Conservation (phyloP, 108 stramenopile species). For the Cyclostephanos invisitatus region DNA sequence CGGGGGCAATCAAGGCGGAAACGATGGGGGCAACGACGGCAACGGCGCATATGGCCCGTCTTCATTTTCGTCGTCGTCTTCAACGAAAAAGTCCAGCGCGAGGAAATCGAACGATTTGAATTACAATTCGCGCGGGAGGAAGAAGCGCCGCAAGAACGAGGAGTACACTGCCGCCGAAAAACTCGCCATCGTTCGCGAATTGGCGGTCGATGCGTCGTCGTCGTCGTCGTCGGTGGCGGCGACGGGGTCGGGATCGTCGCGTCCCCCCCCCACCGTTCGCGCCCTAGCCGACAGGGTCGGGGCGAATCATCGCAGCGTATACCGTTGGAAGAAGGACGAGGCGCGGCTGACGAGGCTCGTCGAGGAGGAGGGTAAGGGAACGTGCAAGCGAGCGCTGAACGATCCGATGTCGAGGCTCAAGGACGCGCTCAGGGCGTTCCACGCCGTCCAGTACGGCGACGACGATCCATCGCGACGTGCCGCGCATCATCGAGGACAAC, state of each 20-base stretch:
- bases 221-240: neutral
- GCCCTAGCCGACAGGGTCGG: constrained; percentile 11
- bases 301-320: constrained; percentile 20
- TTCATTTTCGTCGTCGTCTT: neutral
- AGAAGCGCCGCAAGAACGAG: constrained; percentile 11
- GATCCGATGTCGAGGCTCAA: constrained; percentile 28
- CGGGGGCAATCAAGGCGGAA: neutral
- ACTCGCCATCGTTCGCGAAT: constrained; percentile 11
- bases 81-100: neutral
- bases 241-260: neutral
- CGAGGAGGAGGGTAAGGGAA: constrained; percentile 21
- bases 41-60: neutral
- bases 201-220: neutral
- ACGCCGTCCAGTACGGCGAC: neutral
- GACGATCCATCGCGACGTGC: neutral
- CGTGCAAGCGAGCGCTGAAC: constrained; percentile 7
- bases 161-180: constrained; percentile 26
- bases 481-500: neutral
- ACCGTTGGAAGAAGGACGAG: constrained; percentile 45
- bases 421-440: constrained; percentile 17
- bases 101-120: neutral
- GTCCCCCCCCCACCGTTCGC: neutral
- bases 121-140: neutral
- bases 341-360: constrained; percentile 18
- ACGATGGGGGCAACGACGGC: neutral